phyloP scores from a whole-genome alignment of 148 eudicot species.

The Spergularia marina region DNA sequence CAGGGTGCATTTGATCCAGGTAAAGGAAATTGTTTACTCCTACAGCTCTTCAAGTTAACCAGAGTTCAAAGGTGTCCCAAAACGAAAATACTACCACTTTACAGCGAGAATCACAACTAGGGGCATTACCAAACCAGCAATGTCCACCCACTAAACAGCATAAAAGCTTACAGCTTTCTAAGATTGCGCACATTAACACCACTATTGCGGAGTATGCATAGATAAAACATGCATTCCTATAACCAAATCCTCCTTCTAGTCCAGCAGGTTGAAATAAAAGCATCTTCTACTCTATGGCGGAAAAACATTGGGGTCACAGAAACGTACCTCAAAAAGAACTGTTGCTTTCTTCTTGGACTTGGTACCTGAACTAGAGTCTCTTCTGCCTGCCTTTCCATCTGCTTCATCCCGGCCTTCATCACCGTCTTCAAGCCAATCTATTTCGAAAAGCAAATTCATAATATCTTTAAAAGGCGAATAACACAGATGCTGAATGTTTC shows the following conservation, averaged over 20 bases:
- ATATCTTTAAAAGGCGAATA: background rate
- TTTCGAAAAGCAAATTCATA: background rate
- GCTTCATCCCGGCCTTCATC: conserved; percentile 36
- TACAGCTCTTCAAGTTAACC: too few species aligned
- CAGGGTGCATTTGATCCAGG: too few species aligned
- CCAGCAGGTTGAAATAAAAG: background rate
- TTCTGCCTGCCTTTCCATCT: conserved; percentile 36
- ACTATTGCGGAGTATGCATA: too few species aligned
- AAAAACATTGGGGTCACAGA: background rate
- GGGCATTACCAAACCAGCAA: background rate
- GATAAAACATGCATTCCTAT: background rate
- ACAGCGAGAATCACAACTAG: background rate
- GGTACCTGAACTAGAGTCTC: conserved; percentile 26
- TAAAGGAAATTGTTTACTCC: too few species aligned
- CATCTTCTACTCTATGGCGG: background rate
- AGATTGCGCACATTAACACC: background rate
- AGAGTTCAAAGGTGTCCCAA: background rate
- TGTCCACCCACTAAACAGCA: background rate
- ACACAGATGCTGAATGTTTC: background rate
- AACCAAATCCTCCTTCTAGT: background rate
- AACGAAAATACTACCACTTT: too few species aligned
- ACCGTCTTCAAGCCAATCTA: conserved; percentile 45
- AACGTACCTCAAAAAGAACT: conserved; percentile 78
- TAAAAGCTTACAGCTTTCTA: background rate
- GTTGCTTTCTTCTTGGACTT: conserved; percentile 64